Evolutionary conservation across 2,329 filamentous ascomycete species (phyloP).

Genomic region (Dactylellina leptospora): DNA sequence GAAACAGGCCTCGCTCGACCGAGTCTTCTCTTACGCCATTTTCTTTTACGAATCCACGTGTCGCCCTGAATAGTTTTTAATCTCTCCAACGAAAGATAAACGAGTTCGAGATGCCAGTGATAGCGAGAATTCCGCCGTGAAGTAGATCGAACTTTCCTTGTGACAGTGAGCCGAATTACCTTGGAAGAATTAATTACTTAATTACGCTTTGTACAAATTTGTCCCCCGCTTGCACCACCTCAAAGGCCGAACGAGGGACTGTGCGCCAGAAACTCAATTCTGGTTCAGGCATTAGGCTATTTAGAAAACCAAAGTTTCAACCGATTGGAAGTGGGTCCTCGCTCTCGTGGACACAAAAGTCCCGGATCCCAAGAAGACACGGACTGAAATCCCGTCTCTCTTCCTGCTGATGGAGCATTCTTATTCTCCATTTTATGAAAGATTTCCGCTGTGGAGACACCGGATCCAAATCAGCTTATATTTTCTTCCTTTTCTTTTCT

Average conservation of each 20-base stretch:
- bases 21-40: slow-evolving; percentile 7
- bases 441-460: slow-evolving; percentile 48
- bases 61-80: slow-evolving; percentile 1
- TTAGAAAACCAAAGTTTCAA: slow-evolving; percentile 48
- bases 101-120: no score
- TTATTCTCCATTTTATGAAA: slow-evolving; percentile 45
- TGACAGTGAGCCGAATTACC: slow-evolving; percentile 30
- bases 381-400: slow-evolving; percentile 52
- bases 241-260: slow-evolving; percentile 46
- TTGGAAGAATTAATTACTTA: slow-evolving; percentile 46
- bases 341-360: slow-evolving; percentile 43
- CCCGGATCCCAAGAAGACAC: slow-evolving; percentile 45
- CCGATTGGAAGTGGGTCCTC: slow-evolving; percentile 49
- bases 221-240: slow-evolving; percentile 35
- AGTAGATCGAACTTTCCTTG: background rate
- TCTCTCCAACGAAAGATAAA: no score
- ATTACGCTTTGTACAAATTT: slow-evolving; percentile 47
- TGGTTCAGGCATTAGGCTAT: slow-evolving; percentile 54
- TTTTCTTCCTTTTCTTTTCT: slow-evolving; percentile 13
- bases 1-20: slow-evolving; percentile 35
- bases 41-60: slow-evolving; percentile 28
- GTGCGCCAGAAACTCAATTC: slow-evolving; percentile 51
- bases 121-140: background rate
- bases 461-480: slow-evolving; percentile 31
- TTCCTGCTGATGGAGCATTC: slow-evolving; percentile 38